Conservation (phyloP, 2,329 filamentous ascomycete genomes). For the Cadophora sp. region DNA sequence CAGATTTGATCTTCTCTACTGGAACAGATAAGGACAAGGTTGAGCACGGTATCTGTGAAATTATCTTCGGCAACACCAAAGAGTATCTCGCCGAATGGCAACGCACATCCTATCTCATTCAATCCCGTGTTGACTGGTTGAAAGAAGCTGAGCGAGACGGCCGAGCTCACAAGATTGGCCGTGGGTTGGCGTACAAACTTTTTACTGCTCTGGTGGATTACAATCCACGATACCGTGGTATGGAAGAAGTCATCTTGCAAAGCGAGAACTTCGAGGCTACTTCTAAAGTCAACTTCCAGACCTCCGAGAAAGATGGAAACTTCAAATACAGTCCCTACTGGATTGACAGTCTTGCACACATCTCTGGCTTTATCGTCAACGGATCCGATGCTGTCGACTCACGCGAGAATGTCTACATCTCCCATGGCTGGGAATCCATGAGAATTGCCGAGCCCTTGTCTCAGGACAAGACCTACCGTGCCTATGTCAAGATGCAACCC, state of each 20-base stretch:
- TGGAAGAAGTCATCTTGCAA: slow-evolving; percentile 62
- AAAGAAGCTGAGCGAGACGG: slow-evolving; percentile 67
- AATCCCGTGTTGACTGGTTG: slow-evolving; percentile 64
- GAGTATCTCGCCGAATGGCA: slow-evolving; percentile 71
- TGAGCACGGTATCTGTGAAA: slow-evolving; percentile 67
- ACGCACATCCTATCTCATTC: slow-evolving; percentile 73
- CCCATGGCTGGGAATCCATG: slow-evolving; percentile 64
- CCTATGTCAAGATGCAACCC: slow-evolving; percentile 65
- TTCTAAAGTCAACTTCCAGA: slow-evolving; percentile 50
- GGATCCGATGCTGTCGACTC: slow-evolving; percentile 63
- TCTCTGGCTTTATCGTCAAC: slow-evolving; percentile 68
- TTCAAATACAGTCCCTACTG: slow-evolving; percentile 63
- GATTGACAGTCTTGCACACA: slow-evolving; percentile 65
- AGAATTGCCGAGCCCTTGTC: slow-evolving; percentile 56
- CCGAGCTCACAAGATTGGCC: slow-evolving; percentile 74
- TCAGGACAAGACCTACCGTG: slow-evolving; percentile 57
- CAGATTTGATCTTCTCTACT: slow-evolving; percentile 64
- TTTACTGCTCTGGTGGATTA: slow-evolving; percentile 65
- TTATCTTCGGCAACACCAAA: slow-evolving; percentile 65
- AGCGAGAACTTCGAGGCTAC: slow-evolving; percentile 50
- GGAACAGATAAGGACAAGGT: slow-evolving; percentile 63
- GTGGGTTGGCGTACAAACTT: slow-evolving; percentile 80
- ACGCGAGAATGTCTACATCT: slow-evolving; percentile 62
- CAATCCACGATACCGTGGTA: slow-evolving; percentile 59
- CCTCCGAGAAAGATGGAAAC: slow-evolving; percentile 52